Evolutionary conservation across 1,284 basidiomycete species (phyloP).

Genomic region (Ustilago crameri): DNA sequence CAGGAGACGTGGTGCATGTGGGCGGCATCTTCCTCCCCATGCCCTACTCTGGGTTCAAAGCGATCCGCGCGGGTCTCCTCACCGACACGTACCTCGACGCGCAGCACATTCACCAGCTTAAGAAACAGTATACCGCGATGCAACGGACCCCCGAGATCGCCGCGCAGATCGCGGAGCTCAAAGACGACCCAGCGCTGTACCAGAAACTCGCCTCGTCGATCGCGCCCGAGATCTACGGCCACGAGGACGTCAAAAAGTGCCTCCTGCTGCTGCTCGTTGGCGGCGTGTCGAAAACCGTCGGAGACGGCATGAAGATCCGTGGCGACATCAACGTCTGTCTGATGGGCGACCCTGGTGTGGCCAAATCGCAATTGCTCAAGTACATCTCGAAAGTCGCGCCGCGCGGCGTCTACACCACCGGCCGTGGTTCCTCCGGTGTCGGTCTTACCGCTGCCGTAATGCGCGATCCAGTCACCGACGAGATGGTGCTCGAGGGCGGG

Average conservation of each 20-base stretch:
- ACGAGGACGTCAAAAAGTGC: constrained; percentile 97
- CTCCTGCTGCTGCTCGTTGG: constrained; percentile 92
- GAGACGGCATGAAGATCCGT: constrained; percentile 98
- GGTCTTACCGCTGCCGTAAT: constrained; percentile 99
- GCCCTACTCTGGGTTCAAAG: constrained; percentile 87
- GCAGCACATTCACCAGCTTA: constrained; percentile 90
- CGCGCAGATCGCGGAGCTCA: constrained; percentile 77
- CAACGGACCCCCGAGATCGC: constrained; percentile 88
- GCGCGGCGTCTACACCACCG: constrained; percentile 96
- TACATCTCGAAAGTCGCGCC: constrained; percentile 99
- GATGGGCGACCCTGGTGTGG: constrained; percentile 99
- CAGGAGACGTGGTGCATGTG: constrained; percentile 93
- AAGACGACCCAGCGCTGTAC: constrained; percentile 81
- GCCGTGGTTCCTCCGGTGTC: constrained; percentile 96
- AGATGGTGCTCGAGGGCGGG: constrained; percentile 99
- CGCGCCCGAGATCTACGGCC: constrained; percentile 98
- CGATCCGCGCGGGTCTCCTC: constrained; percentile 89
- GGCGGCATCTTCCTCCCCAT: constrained; percentile 90
- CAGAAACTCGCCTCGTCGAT: constrained; percentile 80
- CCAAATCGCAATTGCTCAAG: constrained; percentile 96
- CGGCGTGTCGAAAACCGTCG: constrained; percentile 91
- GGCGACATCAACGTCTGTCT: constrained; percentile 97
- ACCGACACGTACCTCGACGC: constrained; percentile 97
- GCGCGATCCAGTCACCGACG: constrained; percentile 98
- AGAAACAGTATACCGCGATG: constrained; percentile 97